Conservation (phyloP, 2,329 filamentous ascomycete species). For the Botrytis porri region DNA sequence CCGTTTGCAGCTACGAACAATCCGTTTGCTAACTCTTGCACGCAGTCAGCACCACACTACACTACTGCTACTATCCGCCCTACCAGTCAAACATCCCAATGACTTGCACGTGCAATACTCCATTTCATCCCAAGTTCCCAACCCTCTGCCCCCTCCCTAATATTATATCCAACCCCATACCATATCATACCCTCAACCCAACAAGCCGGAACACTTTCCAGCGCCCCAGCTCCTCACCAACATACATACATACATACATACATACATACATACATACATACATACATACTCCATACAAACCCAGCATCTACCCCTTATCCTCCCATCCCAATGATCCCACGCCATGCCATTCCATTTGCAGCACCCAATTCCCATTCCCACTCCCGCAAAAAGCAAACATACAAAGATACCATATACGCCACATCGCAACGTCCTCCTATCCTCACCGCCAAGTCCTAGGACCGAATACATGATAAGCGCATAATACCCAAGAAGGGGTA, state of each 20-base stretch:
- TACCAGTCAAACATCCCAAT: not conserved
- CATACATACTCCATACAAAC: no score
- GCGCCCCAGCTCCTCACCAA: not conserved
- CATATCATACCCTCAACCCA: not conserved
- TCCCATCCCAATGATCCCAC: not conserved
- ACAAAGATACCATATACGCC: not conserved
- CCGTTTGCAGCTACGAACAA: not conserved
- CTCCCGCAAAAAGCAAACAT: not conserved
- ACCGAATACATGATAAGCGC: not conserved
- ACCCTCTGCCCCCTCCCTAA: not conserved
- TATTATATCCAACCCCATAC: not conserved
- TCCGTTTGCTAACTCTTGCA: not conserved
- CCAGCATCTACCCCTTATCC: not conserved
- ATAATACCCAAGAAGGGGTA: not conserved
- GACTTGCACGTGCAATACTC: not conserved
- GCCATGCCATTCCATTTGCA: no score
- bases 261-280: no score
- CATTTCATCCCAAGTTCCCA: not conserved
- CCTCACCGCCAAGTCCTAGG: not conserved
- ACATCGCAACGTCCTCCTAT: not conserved
- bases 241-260: no score
- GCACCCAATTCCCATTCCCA: not conserved
- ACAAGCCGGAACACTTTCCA: not conserved
- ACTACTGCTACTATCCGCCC: not conserved
- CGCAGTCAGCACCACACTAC: not conserved